A percentile compares a stretch with the other conserved stretches of the same genome.
Evolutionary conservation across 805 yeast species (phyloP).

Genomic region (Kregervanrija fluxuum): DNA sequence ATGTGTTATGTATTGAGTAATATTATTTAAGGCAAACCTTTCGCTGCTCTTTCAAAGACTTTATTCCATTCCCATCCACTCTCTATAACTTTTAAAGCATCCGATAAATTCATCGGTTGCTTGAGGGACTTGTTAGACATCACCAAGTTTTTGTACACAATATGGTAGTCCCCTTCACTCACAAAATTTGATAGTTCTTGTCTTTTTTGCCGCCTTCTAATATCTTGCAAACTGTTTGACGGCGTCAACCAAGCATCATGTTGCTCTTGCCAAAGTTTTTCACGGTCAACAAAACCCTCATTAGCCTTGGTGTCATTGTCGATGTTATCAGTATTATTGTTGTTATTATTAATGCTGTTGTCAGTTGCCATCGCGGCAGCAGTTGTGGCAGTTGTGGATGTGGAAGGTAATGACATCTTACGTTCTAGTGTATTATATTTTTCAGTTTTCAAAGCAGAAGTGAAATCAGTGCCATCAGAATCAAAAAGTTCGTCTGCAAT

Average conservation of each 20-base stretch:
- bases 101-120: conserved; percentile 65
- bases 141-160: conserved; percentile 63
- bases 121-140: conserved; percentile 62
- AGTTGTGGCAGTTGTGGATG: conserved; percentile 1
- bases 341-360: no score
- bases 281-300: conserved; percentile 11
- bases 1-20: no score
- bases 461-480: conserved; percentile 2
- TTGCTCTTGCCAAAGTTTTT: conserved; percentile 60
- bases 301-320: no score
- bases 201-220: conserved; percentile 15
- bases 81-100: conserved; percentile 63
- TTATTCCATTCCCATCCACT: conserved; percentile 82
- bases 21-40: conserved; percentile 8
- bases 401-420: background rate
- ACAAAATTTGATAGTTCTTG: conserved; percentile 23
- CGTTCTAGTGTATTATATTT: background rate
- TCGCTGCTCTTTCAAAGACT: conserved; percentile 39
- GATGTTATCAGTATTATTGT: no score
- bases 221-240: conserved; percentile 21
- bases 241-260: conserved; percentile 59
- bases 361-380: background rate
- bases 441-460: background rate
- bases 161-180: conserved; percentile 36
- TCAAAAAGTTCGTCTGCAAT: conserved; percentile 43